Base-by-base conservation (phyloP, 768 basidiomycete species). In the Pleurotus djamor region DNA sequence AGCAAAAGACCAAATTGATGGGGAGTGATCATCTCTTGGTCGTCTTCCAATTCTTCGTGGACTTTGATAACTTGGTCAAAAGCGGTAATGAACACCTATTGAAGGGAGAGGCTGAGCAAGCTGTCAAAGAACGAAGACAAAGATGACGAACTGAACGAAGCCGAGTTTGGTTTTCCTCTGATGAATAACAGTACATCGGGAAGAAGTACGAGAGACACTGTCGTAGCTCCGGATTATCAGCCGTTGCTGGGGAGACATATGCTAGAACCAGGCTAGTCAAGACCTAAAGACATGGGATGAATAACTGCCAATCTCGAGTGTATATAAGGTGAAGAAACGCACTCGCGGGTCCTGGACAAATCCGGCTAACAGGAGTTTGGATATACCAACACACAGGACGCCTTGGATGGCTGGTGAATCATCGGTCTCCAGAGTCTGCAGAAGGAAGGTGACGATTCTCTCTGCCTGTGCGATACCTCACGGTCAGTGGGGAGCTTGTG, bases 131-230 rank as follows among this genome's bases (percentile, higher is more conserved):
- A 49, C 21, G 12, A 37, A 57, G 36, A 21, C 37, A 3, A 47
- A 49, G 38, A 13, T 49, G 5, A 67, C 77, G 33, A 60, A 82
- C 82, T 52, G 72, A 72, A 55, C 79, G 83, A 64, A 78, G 86
- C 78, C 78, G 83, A 69, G 65, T 80, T 73, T 98, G 95, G 68
- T 98, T 96, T 14, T 68, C 72, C 5, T 86, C 72, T 0, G 92
- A 88, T 0, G 95, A 93, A 71, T 92, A 97, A 68, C 93, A 92
- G 69, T 92, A 98, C 0, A 94, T 88, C 0, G 94, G 94, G 76
- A 99, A 91, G 80, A 98, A 98, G 71, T 97, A 98, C 4, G 93
- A 87, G 12, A 99, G 77, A 67, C 94, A 98, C 72, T 98, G 96
- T 47, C 94, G 82, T 14, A 98, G 78, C 63, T 92, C 85, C 63